A percentile compares a stretch with the other conserved stretches of the same genome.
phyloP scores from a whole-genome alignment of 805 yeast species.

The Lachancea mirantina region DNA sequence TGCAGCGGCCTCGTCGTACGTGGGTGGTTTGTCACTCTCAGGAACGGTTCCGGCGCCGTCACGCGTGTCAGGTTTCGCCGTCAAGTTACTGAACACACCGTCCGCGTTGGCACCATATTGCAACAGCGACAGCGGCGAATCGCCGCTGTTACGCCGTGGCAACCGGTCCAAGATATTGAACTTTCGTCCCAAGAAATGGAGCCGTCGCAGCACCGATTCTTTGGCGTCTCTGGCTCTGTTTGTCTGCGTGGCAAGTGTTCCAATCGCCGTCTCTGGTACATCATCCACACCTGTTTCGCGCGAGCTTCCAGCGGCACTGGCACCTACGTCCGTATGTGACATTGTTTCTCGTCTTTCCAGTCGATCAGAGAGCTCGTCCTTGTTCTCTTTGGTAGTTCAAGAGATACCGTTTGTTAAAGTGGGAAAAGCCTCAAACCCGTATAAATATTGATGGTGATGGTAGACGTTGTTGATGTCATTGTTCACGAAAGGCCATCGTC shows the following conservation, averaged over 20 bases:
- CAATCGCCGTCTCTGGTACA: no score
- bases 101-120: slow-evolving; percentile 39
- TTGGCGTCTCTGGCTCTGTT: not conserved
- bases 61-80: slow-evolving; percentile 74
- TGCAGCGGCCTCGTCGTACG: slow-evolving; percentile 91
- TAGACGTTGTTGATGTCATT: no score
- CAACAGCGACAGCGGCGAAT: slow-evolving; percentile 7
- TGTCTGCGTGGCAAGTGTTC: no score
- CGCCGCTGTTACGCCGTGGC: slow-evolving; percentile 21
- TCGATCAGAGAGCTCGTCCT: no score
- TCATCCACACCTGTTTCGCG: no score
- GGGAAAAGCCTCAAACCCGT: no score
- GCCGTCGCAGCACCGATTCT: slow-evolving; percentile 3
- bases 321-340: no score
- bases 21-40: slow-evolving; percentile 58
- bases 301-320: slow-evolving; percentile 8
- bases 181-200: slow-evolving; percentile 28
- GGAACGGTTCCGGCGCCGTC: slow-evolving; percentile 14
- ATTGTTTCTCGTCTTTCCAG: no score
- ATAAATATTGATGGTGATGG: no score
- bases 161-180: slow-evolving; percentile 36
- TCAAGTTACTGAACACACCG: slow-evolving; percentile 87
- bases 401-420: no score
- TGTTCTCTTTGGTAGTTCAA: no score
- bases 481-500: no score